These are phyloP conservation scores for Aspergillus fijiensis DNA, from an alignment of 2,329 filamentous ascomycete species.

Conservation along the genomic window DNA sequence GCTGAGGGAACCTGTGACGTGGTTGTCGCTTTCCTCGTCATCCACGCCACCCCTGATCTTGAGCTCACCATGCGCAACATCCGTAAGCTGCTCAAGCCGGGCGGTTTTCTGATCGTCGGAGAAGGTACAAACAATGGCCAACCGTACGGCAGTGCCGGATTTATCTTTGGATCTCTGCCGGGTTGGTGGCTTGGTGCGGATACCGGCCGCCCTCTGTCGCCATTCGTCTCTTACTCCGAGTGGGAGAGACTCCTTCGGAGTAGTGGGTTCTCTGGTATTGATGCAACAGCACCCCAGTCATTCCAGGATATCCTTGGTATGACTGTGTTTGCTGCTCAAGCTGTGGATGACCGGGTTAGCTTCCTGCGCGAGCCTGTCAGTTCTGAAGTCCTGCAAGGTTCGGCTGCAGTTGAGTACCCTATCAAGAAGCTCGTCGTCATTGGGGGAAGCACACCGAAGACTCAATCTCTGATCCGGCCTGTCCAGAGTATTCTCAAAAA, in stretches of 20 bases:
- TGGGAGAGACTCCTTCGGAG: slow-evolving; percentile 11
- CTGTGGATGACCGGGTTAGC: slow-evolving; percentile 30
- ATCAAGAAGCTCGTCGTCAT: too few relatives aligned
- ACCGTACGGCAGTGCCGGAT: too few relatives aligned
- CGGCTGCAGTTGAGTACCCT: too few relatives aligned
- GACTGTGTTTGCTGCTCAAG: slow-evolving; percentile 30
- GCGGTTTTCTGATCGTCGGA: slow-evolving; percentile 28
- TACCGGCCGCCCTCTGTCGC: too few relatives aligned
- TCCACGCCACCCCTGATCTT: slow-evolving; percentile 38
- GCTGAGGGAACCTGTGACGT: slow-evolving; percentile 33
- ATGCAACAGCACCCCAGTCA: slow-evolving; percentile 11
- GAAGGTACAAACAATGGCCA: background rate
- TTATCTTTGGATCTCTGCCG: background rate
- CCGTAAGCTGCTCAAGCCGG: slow-evolving; percentile 41
- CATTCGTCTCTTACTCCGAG: background rate
- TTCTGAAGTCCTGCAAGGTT: background rate
- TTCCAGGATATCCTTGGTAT: slow-evolving; percentile 20
- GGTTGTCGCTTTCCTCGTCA: slow-evolving; percentile 39
- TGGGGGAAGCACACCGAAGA: too few relatives aligned
- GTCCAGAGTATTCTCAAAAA: too few relatives aligned
- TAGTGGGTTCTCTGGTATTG: slow-evolving; percentile 16
- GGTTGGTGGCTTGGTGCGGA: background rate
- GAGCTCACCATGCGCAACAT: slow-evolving; percentile 32
- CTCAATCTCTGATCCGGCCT: too few relatives aligned
- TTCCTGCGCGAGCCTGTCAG: slow-evolving; percentile 27